Percentiles rank a stretch among this genome's conserved stretches.
These are phyloP conservation scores for Candida schatavii DNA, from an alignment of 805 yeast species.

Conservation along the genomic window DNA sequence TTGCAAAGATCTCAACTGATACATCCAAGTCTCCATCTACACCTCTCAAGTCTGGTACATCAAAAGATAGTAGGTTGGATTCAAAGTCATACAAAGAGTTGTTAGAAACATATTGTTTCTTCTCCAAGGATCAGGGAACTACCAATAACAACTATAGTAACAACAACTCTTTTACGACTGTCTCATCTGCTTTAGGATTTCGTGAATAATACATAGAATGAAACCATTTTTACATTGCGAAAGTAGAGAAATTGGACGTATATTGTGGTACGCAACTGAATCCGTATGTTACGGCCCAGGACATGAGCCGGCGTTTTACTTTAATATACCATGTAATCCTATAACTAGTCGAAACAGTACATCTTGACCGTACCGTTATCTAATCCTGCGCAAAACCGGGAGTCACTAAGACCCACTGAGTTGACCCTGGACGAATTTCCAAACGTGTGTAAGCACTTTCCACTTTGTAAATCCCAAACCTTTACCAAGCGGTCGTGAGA, in stretches of 20 bases:
- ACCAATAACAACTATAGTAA: slow-evolving; percentile 4
- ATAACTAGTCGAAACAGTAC: slow-evolving; percentile 73
- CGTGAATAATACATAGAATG: not conserved
- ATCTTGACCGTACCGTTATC: slow-evolving; percentile 86
- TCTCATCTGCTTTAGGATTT: slow-evolving; percentile 3
- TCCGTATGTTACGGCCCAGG: no score
- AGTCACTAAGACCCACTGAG: slow-evolving; percentile 85
- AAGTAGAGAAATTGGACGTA: no score
- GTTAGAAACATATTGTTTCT: slow-evolving; percentile 61
- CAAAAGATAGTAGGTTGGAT: slow-evolving; percentile 32
- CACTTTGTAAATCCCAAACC: slow-evolving; percentile 95
- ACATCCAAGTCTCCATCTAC: not conserved
- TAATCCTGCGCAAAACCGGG: slow-evolving; percentile 85
- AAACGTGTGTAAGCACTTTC: slow-evolving; percentile 91
- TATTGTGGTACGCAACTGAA: no score
- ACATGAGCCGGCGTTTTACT: no score
- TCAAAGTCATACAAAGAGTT: slow-evolving; percentile 56
- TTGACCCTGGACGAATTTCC: slow-evolving; percentile 60
- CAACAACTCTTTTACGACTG: slow-evolving; percentile 1
- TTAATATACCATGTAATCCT: no score
- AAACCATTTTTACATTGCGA: not conserved
- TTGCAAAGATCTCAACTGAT: not conserved
- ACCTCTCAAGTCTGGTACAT: not conserved
- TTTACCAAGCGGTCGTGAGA: slow-evolving; percentile 88
- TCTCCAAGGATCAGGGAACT: slow-evolving; percentile 23